A percentile compares a stretch with the other conserved stretches of the same genome.
Evolutionary conservation across 2,329 filamentous ascomycete genomes (phyloP).

Genomic region (Moelleriella libera): DNA sequence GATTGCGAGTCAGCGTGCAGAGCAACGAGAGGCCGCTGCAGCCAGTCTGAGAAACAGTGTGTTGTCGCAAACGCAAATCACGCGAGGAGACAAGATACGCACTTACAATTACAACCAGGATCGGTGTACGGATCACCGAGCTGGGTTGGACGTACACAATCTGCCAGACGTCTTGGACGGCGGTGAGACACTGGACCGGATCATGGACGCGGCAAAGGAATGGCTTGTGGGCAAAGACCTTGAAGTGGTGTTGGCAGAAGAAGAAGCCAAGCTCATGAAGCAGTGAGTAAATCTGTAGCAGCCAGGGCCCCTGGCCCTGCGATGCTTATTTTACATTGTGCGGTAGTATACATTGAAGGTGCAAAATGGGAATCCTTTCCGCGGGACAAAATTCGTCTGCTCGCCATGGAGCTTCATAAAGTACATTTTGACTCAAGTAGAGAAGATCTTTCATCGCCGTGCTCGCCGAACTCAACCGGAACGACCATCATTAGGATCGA

Average conservation of each 20-base stretch:
- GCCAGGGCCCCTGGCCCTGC: no score
- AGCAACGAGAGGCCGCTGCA: slow-evolving; percentile 72
- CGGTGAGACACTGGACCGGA: slow-evolving; percentile 51
- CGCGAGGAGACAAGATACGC: slow-evolving; percentile 82
- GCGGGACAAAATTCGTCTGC: no score
- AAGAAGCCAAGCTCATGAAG: slow-evolving; percentile 24
- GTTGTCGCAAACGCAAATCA: slow-evolving; percentile 67
- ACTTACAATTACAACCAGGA: slow-evolving; percentile 73
- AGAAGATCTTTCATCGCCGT: no score
- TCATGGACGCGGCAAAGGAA: slow-evolving; percentile 64
- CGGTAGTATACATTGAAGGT: no score
- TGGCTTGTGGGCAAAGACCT: slow-evolving; percentile 71
- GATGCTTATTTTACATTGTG: no score
- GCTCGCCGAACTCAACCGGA: no score
- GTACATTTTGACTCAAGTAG: no score
- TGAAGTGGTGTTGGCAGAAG: slow-evolving; percentile 52
- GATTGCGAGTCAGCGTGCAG: slow-evolving; percentile 65
- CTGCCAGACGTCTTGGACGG: slow-evolving; percentile 69
- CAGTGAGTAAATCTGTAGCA: not conserved
- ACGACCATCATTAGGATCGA: no score
- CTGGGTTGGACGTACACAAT: slow-evolving; percentile 65
- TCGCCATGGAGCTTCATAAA: no score
- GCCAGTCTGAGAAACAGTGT: slow-evolving; percentile 62
- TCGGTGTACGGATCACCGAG: slow-evolving; percentile 79
- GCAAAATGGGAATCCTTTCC: no score